Evolutionary conservation across 805 yeast genomes (phyloP).

Genomic region (Candida pseudofarinosa): DNA sequence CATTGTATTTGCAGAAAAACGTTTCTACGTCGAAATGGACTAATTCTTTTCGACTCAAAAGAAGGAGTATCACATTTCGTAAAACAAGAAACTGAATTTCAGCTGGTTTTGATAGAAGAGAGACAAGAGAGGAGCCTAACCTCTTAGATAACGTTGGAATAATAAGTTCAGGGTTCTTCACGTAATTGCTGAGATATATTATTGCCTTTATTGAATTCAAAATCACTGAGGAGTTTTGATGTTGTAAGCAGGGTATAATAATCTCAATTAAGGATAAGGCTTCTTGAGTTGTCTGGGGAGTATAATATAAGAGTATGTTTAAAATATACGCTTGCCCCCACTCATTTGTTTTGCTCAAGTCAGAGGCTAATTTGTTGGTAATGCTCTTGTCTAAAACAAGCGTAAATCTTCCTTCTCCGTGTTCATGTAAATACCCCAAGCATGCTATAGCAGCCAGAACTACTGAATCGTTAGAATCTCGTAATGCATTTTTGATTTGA

Average conservation of each 20-base stretch:
- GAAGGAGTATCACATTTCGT: conserved; percentile 71
- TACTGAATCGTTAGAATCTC: conserved; percentile 56
- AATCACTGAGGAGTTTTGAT: conserved; percentile 77
- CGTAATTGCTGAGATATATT: conserved; percentile 69
- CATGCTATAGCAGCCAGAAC: conserved; percentile 72
- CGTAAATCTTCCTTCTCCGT: conserved; percentile 39
- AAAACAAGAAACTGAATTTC: conserved; percentile 82
- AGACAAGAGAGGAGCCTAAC: conserved; percentile 64
- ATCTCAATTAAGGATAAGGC: conserved; percentile 64
- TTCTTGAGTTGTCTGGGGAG: conserved; percentile 66
- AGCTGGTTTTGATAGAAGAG: conserved; percentile 68
- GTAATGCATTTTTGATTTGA: conserved; percentile 48
- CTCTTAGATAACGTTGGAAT: conserved; percentile 53
- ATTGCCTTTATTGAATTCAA: conserved; percentile 71
- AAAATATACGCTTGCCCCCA: conserved; percentile 75
- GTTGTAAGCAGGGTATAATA: conserved; percentile 68
- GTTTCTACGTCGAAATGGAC: conserved; percentile 65
- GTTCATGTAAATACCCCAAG: conserved; percentile 59
- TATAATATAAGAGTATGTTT: conserved; percentile 60
- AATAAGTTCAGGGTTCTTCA: conserved; percentile 50
- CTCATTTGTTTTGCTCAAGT: conserved; percentile 42
- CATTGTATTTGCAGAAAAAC: conserved; percentile 80
- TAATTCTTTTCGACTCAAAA: conserved; percentile 62
- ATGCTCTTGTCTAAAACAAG: conserved; percentile 50
- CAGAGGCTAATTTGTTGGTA: conserved; percentile 33